Conservation (phyloP, 2,329 filamentous ascomycete genomes). For the Dothiorella sarmentorum region DNA sequence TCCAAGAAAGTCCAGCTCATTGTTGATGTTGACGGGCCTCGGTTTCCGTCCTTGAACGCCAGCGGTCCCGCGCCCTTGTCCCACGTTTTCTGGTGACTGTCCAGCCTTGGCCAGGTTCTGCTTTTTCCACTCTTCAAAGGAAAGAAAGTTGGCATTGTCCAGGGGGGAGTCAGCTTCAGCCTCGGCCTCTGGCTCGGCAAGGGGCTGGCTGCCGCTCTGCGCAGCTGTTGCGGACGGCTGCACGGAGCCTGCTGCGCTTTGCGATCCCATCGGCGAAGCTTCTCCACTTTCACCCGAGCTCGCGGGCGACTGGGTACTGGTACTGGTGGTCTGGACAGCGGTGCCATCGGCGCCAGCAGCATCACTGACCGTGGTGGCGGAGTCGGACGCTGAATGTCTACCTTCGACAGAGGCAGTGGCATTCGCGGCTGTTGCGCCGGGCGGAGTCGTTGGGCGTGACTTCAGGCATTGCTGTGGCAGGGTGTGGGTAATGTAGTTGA, state of each 20-base stretch:
- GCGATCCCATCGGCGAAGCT: neutral
- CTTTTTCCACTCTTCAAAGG: constrained; percentile 98
- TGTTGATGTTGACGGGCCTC: constrained; percentile 56
- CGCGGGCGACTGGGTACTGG: constrained; percentile 15
- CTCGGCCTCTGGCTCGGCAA: constrained; percentile 37
- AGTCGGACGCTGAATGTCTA: neutral
- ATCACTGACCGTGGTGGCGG: neutral
- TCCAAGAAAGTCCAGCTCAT: constrained; percentile 73
- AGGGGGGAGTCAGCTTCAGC: constrained; percentile 62
- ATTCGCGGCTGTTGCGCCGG: neutral
- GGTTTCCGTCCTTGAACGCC: constrained; percentile 48
- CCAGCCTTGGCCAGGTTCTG: constrained; percentile 84
- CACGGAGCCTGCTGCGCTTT: constrained; percentile 9
- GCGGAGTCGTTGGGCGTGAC: constrained; percentile 50
- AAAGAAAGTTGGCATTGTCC: constrained; percentile 81
- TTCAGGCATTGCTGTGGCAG: constrained; percentile 73
- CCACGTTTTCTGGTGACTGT: constrained; percentile 69
- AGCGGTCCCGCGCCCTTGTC: constrained; percentile 49
- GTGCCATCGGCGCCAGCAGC: neutral
- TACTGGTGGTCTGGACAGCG: neutral
- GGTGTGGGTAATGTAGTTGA: constrained; percentile 79
- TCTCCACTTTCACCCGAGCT: neutral
- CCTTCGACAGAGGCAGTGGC: constrained; percentile 1
- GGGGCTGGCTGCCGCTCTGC: neutral
- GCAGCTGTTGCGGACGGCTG: constrained; percentile 12